These are phyloP conservation scores for Teratosphaeria viscida DNA, from an alignment of 2,329 filamentous ascomycete genomes.

Conservation along the genomic window DNA sequence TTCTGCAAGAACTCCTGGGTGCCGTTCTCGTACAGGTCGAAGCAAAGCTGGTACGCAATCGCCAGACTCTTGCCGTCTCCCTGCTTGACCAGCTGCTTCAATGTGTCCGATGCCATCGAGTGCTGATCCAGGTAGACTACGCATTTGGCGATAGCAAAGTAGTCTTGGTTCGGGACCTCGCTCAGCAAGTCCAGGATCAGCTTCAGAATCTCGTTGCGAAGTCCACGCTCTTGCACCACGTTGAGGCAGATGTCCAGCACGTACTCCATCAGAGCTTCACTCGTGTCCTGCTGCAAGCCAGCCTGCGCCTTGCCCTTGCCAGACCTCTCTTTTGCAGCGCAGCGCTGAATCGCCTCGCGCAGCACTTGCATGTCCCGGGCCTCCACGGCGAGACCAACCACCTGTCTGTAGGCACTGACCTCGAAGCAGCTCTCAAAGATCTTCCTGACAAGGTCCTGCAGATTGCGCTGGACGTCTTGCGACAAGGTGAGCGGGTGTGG, in stretches of 20 bases:
- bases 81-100: conserved; percentile 69
- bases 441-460: conserved; percentile 75
- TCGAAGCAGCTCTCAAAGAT: conserved; percentile 84
- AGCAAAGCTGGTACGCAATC: conserved; percentile 92
- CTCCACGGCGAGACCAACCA: conserved; percentile 93
- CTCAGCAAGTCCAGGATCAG: conserved; percentile 92
- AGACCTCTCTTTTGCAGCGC: conserved; percentile 72
- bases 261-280: conserved; percentile 95
- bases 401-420: conserved; percentile 82
- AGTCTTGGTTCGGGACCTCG: conserved; percentile 85
- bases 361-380: conserved; percentile 85
- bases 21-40: conserved; percentile 96
- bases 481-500: conserved; percentile 57
- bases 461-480: conserved; percentile 62
- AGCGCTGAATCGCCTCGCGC: conserved; percentile 74
- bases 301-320: conserved; percentile 44
- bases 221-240: conserved; percentile 82
- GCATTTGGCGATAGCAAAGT: conserved; percentile 96
- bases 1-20: conserved; percentile 93
- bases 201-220: conserved; percentile 74
- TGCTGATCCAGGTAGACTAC: conserved; percentile 93
- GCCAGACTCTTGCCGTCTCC: conserved; percentile 69
- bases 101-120: conserved; percentile 77
- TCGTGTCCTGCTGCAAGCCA: conserved; percentile 39
- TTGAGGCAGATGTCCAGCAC: conserved; percentile 95